Evolutionary conservation across 345 rosid species (phyloP), one percentile per base, ranked within the genome.

Genomic region (Arabis hirsuta): DNA sequence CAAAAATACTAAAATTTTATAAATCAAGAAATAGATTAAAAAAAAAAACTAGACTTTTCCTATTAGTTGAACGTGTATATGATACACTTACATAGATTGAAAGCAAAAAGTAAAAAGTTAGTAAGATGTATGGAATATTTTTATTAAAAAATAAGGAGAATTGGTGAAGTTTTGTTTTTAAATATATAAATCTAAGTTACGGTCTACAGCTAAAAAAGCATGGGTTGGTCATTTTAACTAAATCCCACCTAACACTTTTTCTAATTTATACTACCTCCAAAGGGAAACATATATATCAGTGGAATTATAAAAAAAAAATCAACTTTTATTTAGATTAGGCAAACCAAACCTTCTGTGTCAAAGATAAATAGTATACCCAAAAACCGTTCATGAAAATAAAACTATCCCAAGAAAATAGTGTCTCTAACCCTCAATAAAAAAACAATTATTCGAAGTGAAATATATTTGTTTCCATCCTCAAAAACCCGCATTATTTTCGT

Each of bases 171-270:
- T 67, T 47, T 4, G 27, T 10, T 62, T 58, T 34, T 12, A 27
- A 43, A 41, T 53, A 62, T 51, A 54, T 32, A 59, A 59, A 43
- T 9, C 7, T 32, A 60, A 54, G 55, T 61, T 54, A 62, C 39
- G 64, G 64, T 46, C 48, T 44, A 68, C 57, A 75, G 69, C 79
- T 54, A 43, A 52, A 66, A 61, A 45, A 13, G 57, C 59, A 65
- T 50, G 27, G 42, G 29, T 48, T 67, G 73, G 69, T 67, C 52
- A 58, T 26, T 54, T 19, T 58, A 71, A 79, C 62, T 47, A 62
- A 69, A 72, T 56, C 61, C 54, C 24, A 70, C 76, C 76, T 64
- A 76, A 76, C 69, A 38, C 57, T 60, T 51, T 22, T 36, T 60
- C 36, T 50, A 57, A 66, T 65, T 27, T 19, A 38, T 50, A 56